Conservation (phyloP, 2,329 filamentous ascomycete species). For the Cercospora brassicicola region DNA sequence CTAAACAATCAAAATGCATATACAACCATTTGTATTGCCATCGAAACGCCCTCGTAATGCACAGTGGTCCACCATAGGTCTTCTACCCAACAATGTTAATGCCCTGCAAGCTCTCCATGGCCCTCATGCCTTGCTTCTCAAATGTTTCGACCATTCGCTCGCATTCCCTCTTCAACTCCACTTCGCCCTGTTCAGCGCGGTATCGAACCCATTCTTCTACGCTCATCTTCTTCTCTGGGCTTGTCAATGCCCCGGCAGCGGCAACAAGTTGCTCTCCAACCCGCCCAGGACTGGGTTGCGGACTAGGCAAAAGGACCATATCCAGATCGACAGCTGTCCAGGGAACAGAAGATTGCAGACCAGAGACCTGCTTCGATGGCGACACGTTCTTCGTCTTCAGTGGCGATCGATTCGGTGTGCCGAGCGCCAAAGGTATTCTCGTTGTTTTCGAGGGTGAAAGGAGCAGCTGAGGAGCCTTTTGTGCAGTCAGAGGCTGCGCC, state of each 20-base stretch:
- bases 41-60: background rate
- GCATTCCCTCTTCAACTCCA: slow-evolving; percentile 74
- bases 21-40: background rate
- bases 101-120: slow-evolving; percentile 74
- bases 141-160: slow-evolving; percentile 80
- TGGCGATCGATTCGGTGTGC: slow-evolving; percentile 40
- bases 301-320: slow-evolving; percentile 58
- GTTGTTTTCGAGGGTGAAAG: slow-evolving; percentile 38
- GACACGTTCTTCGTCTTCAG: slow-evolving; percentile 25
- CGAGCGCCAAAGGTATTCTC: slow-evolving; percentile 46
- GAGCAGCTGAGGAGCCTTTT: slow-evolving; percentile 32
- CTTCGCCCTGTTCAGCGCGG: slow-evolving; percentile 78
- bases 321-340: slow-evolving; percentile 82
- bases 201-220: slow-evolving; percentile 89
- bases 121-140: slow-evolving; percentile 76
- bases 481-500: slow-evolving; percentile 32
- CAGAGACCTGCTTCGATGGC: slow-evolving; percentile 51
- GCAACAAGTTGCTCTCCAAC: slow-evolving; percentile 35
- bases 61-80: background rate
- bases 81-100: slow-evolving; percentile 53
- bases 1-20: background rate
- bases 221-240: slow-evolving; percentile 81
- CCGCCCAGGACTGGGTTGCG: slow-evolving; percentile 34
- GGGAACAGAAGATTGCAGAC: slow-evolving; percentile 53
- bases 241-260: slow-evolving; percentile 63